Evolutionary conservation across 2,329 filamentous ascomycete species (phyloP), one percentile per base, ranked within the genome.

Genomic region (Paramyrothecium sp.): DNA sequence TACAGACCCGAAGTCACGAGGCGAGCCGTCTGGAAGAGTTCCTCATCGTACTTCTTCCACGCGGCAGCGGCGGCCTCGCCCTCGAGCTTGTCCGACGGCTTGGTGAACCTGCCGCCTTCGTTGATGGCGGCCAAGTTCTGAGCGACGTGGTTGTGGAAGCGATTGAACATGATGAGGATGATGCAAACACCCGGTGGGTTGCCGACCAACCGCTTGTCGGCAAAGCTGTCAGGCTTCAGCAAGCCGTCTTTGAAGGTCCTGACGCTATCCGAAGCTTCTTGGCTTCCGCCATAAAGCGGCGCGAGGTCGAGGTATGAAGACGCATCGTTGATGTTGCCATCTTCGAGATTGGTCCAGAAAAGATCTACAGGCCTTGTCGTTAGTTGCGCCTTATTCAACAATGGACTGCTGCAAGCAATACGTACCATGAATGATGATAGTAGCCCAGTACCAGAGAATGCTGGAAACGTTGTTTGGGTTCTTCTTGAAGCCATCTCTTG

Each of bases 101-200:
- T 87, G 0, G 81, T 84, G 73, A 97, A 97, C 21, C 90, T 84
- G 17, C 86, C 87, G 49, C 86, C 85, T 65, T 97, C 93, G 66
- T 97, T 97, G 73, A 97, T 94, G n/a, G 82, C 76, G 0, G 90
- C 90, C 19, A 97, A 78, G 59, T 94, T 89, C 55, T 87, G 83
- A 2, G 90, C 92, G 0, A 92, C 85, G 62, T 95, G 83, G 73
- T 98, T 97, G 74, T 97, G 94, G 74, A 96, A 96, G 22, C 87
- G 83, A 65, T 89, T 89, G 74, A 92, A 88, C 89, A 92, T 91
- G 71, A 93, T 81, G 26, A 93, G 74, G 3, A 93, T 66, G 4
- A 90, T 86, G 56, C 85, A 82, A 4, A 90, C 88, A 13, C 89
- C 89, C 0, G 90, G 88, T 0, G 90, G 90, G 66, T 90, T 88